A percentile compares a stretch with the other conserved stretches of the same genome.
Evolutionary conservation across 2,329 filamentous ascomycete genomes (phyloP).

Genomic region (Pseudocercospora fuligena): DNA sequence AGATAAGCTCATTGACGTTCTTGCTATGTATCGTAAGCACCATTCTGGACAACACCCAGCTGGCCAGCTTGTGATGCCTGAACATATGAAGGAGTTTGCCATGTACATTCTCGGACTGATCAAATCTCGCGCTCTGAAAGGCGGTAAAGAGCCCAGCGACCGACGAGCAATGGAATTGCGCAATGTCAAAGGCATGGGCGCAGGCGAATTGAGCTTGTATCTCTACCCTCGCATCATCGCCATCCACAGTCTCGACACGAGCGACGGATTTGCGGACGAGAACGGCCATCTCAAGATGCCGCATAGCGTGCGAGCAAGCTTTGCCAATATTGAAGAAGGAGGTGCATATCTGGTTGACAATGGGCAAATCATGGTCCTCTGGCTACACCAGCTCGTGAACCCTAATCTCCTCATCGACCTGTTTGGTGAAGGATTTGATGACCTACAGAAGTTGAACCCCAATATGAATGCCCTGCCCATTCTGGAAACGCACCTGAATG

Average conservation of each 20-base stretch:
- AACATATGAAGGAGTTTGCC: conserved; percentile 92
- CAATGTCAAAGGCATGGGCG: conserved; percentile 85
- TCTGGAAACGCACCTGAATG: conserved; percentile 89
- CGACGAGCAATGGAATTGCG: conserved; percentile 89
- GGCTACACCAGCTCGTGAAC: conserved; percentile 90
- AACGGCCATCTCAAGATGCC: conserved; percentile 88
- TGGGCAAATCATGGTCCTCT: conserved; percentile 86
- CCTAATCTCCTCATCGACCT: conserved; percentile 89
- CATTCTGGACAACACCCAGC: conserved; percentile 86
- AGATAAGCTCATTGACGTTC: conserved; percentile 90
- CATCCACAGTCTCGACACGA: conserved; percentile 83
- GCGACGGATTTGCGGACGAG: conserved; percentile 92
- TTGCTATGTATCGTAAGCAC: conserved; percentile 90
- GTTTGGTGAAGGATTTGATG: conserved; percentile 76
- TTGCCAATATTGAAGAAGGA: conserved; percentile 85
- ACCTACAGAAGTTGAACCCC: conserved; percentile 77
- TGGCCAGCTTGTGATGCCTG: conserved; percentile 90
- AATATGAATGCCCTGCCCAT: conserved; percentile 80
- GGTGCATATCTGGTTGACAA: conserved; percentile 96
- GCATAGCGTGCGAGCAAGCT: conserved; percentile 77
- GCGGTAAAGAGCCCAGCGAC: conserved; percentile 87
- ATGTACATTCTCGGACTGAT: conserved; percentile 93
- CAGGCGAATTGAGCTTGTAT: conserved; percentile 84
- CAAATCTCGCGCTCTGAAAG: conserved; percentile 91
- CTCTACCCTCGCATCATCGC: conserved; percentile 94